Evolutionary conservation across 768 basidiomycete species (phyloP), one percentile per base, ranked within the genome.

Genomic region (Termitomyces sp.): DNA sequence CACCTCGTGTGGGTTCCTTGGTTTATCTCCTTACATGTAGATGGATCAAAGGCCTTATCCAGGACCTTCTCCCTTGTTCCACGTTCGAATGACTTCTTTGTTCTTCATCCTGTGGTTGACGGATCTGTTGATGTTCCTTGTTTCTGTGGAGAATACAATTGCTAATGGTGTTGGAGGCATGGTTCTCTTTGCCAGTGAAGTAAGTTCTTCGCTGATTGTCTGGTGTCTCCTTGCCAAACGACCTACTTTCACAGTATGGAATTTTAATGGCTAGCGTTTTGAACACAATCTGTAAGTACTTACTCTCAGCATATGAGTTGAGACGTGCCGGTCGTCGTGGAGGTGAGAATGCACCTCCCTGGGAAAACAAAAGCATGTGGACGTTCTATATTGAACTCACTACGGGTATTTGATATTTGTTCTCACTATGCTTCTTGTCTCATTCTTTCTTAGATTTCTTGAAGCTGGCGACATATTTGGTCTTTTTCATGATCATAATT

Each of bases 341-440:
- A 39, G 91, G 91, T 33, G 91, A 90, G 71, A 89, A 89, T 70
- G 86, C 91, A 2, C 88, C 94, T 62, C 84, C 88, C 49, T 98
- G 97, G 97, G 95, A 99, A 72, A 89, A 95, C 68, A 98, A 98
- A 79, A 94, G 92, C 76, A 95, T 98, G 87, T 95, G 87, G 80
- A 78, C 91, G 9, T 98, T 97, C 76, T 98, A 98, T 69, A 86
- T 98, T 58, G 97, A 98, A 68, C 75, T 98, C 54, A 78, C 81
- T 30, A 95, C 95, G 44, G 95, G 96, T 95, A 63, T 49, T 85
- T 73, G 20, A 52, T 37, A 6, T 36, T 45, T 46, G 33, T 49
- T 55, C 50, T 55, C 36, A 53, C 55, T 53, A 12, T 16, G 27
- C 12, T 34, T 16, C 45, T 59, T 60, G 50, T 60, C 48, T 46